Conservation (phyloP, 768 basidiomycete genomes). For the Trametes punicea region DNA sequence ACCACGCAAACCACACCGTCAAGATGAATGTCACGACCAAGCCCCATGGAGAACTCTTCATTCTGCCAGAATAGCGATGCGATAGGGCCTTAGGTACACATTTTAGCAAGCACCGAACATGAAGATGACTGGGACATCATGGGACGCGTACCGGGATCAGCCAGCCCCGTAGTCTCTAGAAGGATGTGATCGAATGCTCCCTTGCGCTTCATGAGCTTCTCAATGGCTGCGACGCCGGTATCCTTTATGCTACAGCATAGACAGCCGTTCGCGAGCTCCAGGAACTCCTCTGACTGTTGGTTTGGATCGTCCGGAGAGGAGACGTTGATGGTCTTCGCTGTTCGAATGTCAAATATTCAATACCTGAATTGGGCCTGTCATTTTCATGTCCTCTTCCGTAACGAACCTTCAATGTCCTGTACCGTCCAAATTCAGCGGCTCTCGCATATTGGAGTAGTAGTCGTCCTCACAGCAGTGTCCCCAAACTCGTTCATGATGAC, state of each 20-base stretch:
- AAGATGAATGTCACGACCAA: conserved; percentile 65
- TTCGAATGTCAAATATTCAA: not conserved
- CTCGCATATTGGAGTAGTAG: conserved; percentile 11
- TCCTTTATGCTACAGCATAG: conserved; percentile 99
- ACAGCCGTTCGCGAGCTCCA: conserved; percentile 94
- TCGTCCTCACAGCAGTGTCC: conserved; percentile 75
- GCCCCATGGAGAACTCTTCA: conserved; percentile 70
- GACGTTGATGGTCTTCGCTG: conserved; percentile 86
- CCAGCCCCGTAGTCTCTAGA: conserved; percentile 92
- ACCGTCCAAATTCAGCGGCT: not conserved
- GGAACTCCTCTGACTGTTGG: conserved; percentile 74
- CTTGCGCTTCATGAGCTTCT: conserved; percentile 82
- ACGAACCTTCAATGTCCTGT: conserved; percentile 87
- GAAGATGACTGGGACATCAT: conserved; percentile 4
- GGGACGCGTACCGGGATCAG: conserved; percentile 73
- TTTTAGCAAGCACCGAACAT: not conserved
- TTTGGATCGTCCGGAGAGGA: conserved; percentile 61
- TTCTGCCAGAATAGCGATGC: conserved; percentile 87
- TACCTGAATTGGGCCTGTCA: not conserved
- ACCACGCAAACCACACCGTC: conserved; percentile 94
- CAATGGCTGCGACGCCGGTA: conserved; percentile 87
- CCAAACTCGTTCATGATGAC: conserved; percentile 99
- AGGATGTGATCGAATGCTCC: conserved; percentile 94
- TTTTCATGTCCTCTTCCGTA: not conserved
- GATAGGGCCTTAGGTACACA: conserved; percentile 62